Evolutionary conservation across 1,139 yeast species (phyloP).

Genomic region (Candida labiduridarum): DNA sequence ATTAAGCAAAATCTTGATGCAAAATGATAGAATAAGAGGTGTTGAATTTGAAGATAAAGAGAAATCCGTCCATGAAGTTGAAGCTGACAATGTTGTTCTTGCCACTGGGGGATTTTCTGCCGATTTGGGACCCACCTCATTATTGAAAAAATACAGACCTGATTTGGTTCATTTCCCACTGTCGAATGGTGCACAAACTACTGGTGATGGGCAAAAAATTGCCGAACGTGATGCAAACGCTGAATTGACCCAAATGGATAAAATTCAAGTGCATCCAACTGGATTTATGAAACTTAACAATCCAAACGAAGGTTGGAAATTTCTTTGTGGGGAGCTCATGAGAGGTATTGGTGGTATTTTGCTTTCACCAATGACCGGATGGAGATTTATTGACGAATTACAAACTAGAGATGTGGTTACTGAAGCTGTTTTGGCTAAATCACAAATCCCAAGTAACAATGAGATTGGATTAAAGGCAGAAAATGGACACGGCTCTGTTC

Average conservation of each 20-base stretch:
- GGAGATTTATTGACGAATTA: conserved; percentile 38
- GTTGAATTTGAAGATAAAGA: conserved; percentile 22
- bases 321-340: conserved; percentile 40
- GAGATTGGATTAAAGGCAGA: conserved; percentile 12
- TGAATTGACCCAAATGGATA: conserved; percentile 37
- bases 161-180: conserved; percentile 35
- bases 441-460: conserved; percentile 19
- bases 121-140: conserved; percentile 23
- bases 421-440: conserved; percentile 25
- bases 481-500: conserved; percentile 22
- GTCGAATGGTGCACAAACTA: conserved; percentile 38
- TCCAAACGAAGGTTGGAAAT: conserved; percentile 27
- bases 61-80: conserved; percentile 8
- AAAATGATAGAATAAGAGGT: conserved; percentile 22
- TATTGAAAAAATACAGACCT: conserved; percentile 33
- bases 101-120: conserved; percentile 47
- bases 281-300: conserved; percentile 33
- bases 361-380: conserved; percentile 31
- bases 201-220: conserved; percentile 43
- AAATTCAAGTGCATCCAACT: conserved; percentile 44
- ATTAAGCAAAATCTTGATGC: conserved; percentile 21
- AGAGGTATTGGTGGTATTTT: conserved; percentile 44
- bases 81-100: conserved; percentile 27
- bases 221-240: conserved; percentile 35
- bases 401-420: conserved; percentile 37